Evolutionary conservation across 768 basidiomycete species (phyloP), one percentile per base, ranked within the genome.

Genomic region (Rhizopogon sp.): DNA sequence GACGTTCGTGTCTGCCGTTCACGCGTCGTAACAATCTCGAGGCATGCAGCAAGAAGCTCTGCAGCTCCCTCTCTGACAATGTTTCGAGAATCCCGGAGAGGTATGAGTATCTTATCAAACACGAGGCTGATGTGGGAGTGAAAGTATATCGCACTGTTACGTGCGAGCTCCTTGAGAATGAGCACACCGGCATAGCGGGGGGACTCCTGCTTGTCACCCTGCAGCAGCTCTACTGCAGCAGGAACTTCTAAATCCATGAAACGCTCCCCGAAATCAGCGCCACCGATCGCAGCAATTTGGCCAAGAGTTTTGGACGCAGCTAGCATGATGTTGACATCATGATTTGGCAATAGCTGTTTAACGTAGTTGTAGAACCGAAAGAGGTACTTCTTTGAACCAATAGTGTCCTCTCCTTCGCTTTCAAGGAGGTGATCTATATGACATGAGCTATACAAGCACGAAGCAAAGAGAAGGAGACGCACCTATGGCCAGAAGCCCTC

Each of bases 11-110:
- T 74, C 60, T 85, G 81, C 17, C 88, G 79, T 62, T 91, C 85
- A 65, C 93, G 74, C 60, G 80, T 76, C 28, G 83, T 82, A 9
- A 96, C 84, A 56, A 98, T 96, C 62, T 93, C 89, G 45, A 98
- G 72, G 68, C 94, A 96, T 1, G 89, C 90, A 0, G 93, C 92
- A n/a, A 99, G 77, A 4, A 98, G 80, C 61, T 96, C 92, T 0
- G 94, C 93, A 0, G 95, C 93, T 33, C 91, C 90, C 70, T 98
- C 96, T 54, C 96, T 77, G 11, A 98, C 92, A 66, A 92, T 88
- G 47, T 93, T 83, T 52, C 94, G 85, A 16, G 88, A 79, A 68
- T 99, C 97, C 43, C 95, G 78, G 22, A 99, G 71, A 5, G 95
- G 92, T 1, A 88, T 83, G 58, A 97, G 86, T 53, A 99, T 93